These are phyloP conservation scores for Luvunga scandens DNA, from an alignment of 345 rosid species.

Conservation along the genomic window DNA sequence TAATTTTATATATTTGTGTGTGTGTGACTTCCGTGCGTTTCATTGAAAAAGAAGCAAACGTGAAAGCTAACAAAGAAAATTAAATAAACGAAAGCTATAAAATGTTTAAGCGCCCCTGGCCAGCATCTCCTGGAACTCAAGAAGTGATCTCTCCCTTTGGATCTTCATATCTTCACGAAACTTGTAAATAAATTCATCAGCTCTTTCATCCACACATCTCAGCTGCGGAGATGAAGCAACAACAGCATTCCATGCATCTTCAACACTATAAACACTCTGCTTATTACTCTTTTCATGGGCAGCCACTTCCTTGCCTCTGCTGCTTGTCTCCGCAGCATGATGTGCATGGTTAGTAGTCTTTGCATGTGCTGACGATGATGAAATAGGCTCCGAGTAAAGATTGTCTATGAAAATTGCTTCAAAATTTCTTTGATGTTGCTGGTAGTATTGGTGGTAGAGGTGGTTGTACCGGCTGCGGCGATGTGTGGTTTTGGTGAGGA, in stretches of 20 bases:
- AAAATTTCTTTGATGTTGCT: constrained; percentile 25
- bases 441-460: constrained; percentile 17
- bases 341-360: constrained; percentile 4
- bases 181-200: constrained; percentile 76
- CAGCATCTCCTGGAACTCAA: constrained; percentile 72
- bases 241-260: constrained; percentile 78
- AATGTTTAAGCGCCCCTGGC: constrained; percentile 44
- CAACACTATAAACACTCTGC: constrained; percentile 39
- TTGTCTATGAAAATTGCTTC: constrained; percentile 43
- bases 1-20: background rate
- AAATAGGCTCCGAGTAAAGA: constrained; percentile 29
- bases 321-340: constrained; percentile 28
- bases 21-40: background rate
- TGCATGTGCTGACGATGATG: background rate
- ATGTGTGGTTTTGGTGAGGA: constrained; percentile 19
- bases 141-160: constrained; percentile 56
- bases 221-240: constrained; percentile 76
- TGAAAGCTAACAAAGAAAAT: background rate
- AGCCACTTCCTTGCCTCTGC: constrained; percentile 27
- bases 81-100: no score
- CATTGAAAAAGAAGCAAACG: constrained; percentile 5
- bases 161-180: constrained; percentile 61
- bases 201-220: constrained; percentile 75
- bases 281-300: constrained; percentile 11
- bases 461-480: constrained; percentile 24